phyloP scores from a whole-genome alignment of 345 rosid species.

The Psidium friedrichsthalianum region DNA sequence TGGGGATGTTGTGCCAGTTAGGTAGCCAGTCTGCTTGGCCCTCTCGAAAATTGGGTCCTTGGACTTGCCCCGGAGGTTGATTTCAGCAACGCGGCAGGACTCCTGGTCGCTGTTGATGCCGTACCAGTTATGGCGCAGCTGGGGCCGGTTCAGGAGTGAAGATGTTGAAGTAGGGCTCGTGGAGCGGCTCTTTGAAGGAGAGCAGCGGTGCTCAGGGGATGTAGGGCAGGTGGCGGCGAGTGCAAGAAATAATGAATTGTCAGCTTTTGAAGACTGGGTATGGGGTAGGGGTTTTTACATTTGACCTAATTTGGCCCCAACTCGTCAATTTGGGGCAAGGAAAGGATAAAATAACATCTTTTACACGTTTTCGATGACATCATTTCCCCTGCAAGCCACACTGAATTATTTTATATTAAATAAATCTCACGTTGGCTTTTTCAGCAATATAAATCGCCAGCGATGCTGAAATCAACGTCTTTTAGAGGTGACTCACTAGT shows the following conservation, averaged over 20 bases:
- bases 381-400: background rate
- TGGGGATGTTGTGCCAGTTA: slow-evolving; percentile 23
- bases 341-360: background rate
- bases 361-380: background rate
- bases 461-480: background rate
- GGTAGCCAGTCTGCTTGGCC: slow-evolving; percentile 19
- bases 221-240: slow-evolving; percentile 42
- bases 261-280: background rate
- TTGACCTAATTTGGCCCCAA: background rate
- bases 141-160: slow-evolving; percentile 67
- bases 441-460: background rate
- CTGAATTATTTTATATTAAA: background rate
- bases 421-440: background rate
- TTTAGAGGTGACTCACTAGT: background rate
- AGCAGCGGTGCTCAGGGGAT: slow-evolving; percentile 47
- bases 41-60: slow-evolving; percentile 27
- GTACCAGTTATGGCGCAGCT: slow-evolving; percentile 77
- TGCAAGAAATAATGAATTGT: slow-evolving; percentile 5
- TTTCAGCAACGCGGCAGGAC: slow-evolving; percentile 55
- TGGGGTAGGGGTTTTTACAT: background rate
- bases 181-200: slow-evolving; percentile 54
- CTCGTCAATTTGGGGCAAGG: background rate
- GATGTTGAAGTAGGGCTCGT: slow-evolving; percentile 54
- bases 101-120: slow-evolving; percentile 62
- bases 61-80: slow-evolving; percentile 47